phyloP scores from a whole-genome alignment of 2,329 filamentous ascomycete species.

The Hymenoscyphus fraxineus region DNA sequence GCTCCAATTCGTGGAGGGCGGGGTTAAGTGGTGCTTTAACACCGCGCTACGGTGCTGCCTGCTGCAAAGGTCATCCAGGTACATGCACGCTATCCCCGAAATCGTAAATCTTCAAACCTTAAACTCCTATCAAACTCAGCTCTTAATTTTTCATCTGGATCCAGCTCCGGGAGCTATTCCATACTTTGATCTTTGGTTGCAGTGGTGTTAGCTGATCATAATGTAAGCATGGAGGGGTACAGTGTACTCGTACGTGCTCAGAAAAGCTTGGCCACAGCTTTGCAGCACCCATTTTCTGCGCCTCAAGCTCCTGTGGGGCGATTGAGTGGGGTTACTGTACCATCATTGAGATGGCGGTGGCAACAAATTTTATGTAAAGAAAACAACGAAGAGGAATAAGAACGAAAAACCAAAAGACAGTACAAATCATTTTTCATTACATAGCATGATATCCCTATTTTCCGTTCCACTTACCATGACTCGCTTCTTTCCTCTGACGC shows the following conservation, averaged over 20 bases:
- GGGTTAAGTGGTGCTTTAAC: conserved; percentile 4
- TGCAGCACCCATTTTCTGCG: not conserved
- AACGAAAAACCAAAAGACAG: not conserved
- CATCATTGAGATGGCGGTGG: no score
- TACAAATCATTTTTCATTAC: not conserved
- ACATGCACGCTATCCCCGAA: not conserved
- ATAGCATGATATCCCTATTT: not conserved
- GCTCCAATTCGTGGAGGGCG: not conserved
- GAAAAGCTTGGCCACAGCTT: no score
- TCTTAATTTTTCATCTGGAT: not conserved
- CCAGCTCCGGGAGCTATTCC: not conserved
- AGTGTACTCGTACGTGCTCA: no score
- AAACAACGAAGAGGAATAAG: not conserved
- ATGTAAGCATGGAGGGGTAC: not conserved
- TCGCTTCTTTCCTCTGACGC: not conserved
- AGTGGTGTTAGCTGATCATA: not conserved
- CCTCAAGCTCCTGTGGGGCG: not conserved
- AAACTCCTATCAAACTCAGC: not conserved
- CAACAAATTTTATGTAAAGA: not conserved
- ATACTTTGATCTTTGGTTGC: not conserved
- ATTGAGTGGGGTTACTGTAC: not conserved
- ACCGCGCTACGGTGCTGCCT: not conserved
- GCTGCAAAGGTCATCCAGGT: not conserved
- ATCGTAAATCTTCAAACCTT: not conserved
- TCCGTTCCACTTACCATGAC: not conserved